phyloP scores from a whole-genome alignment of 2,329 filamentous ascomycete genomes.

The Fusarium papillatum region DNA sequence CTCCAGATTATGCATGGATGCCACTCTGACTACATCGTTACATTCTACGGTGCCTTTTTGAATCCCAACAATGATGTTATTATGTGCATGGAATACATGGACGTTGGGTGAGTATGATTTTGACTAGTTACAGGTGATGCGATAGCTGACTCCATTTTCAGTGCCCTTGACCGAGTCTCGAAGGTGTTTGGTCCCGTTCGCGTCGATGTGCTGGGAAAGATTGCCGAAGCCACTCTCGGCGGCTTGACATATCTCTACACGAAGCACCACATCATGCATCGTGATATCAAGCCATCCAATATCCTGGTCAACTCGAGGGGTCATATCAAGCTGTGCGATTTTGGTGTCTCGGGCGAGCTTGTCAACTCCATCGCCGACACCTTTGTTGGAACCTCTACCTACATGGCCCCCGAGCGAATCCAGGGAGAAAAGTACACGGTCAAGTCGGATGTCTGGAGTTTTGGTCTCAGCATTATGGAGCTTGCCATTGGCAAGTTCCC shows the following conservation, averaged over 20 bases:
- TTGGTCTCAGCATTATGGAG: slow-evolving; percentile 96
- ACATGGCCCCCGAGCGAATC: slow-evolving; percentile 99
- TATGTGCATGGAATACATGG: slow-evolving; percentile 99
- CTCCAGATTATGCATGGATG: slow-evolving; percentile 99
- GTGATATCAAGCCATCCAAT: slow-evolving; percentile 99
- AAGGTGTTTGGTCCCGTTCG: slow-evolving; percentile 95
- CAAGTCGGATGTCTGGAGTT: slow-evolving; percentile 99
- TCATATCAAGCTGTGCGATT: slow-evolving; percentile 97
- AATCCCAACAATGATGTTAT: slow-evolving; percentile 98
- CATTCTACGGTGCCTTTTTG: slow-evolving; percentile 96
- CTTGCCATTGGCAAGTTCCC: slow-evolving; percentile 97
- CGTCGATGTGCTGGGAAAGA: slow-evolving; percentile 97
- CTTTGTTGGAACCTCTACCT: slow-evolving; percentile 98
- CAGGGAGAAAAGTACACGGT: slow-evolving; percentile 98
- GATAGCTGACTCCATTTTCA: slow-evolving; percentile 54
- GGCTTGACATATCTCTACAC: slow-evolving; percentile 96
- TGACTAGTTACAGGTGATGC: no score
- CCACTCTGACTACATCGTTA: slow-evolving; percentile 96
- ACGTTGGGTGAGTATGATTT: slow-evolving; percentile 83
- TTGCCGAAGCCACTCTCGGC: slow-evolving; percentile 94
- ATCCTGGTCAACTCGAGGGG: slow-evolving; percentile 96
- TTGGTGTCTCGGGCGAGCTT: slow-evolving; percentile 97
- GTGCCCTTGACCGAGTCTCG: slow-evolving; percentile 93
- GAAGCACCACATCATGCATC: slow-evolving; percentile 98
- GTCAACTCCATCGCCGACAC: slow-evolving; percentile 99